Conservation (phyloP, 1,284 basidiomycete genomes). For the Trichosporon asahii region DNA sequence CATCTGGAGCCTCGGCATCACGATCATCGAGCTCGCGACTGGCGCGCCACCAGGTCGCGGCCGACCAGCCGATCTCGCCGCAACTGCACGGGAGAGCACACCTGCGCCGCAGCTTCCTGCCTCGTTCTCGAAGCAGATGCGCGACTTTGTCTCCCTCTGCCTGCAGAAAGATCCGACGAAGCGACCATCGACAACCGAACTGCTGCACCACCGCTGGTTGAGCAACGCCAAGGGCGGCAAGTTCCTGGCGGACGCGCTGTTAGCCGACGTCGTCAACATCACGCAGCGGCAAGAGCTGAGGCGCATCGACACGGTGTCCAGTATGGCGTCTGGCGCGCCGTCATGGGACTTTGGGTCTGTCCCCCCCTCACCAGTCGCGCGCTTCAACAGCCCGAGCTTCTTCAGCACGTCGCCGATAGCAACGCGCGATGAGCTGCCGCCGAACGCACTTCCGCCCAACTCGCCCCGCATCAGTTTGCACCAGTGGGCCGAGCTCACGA, state of each 20-base stretch:
- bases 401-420: slow-evolving; percentile 13
- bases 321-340: slow-evolving; percentile 34
- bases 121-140: slow-evolving; percentile 67
- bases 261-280: slow-evolving; percentile 34
- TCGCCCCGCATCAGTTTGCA: slow-evolving; percentile 38
- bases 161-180: slow-evolving; percentile 74
- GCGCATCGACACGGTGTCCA: slow-evolving; percentile 37
- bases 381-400: slow-evolving; percentile 15
- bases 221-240: slow-evolving; percentile 32
- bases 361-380: slow-evolving; percentile 31
- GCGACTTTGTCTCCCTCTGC: slow-evolving; percentile 81
- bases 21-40: slow-evolving; percentile 48
- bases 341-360: slow-evolving; percentile 46
- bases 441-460: slow-evolving; percentile 10
- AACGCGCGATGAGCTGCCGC: neutral
- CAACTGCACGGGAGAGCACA: slow-evolving; percentile 13
- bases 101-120: slow-evolving; percentile 12
- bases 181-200: slow-evolving; percentile 30
- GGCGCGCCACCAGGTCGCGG: slow-evolving; percentile 31
- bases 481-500: slow-evolving; percentile 40
- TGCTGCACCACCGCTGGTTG: slow-evolving; percentile 40
- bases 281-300: slow-evolving; percentile 41
- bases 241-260: slow-evolving; percentile 37
- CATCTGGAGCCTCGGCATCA: slow-evolving; percentile 94
- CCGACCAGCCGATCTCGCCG: slow-evolving; percentile 13